phyloP scores from a whole-genome alignment of 1,139 yeast genomes.

The Kluyveromyces sp. region DNA sequence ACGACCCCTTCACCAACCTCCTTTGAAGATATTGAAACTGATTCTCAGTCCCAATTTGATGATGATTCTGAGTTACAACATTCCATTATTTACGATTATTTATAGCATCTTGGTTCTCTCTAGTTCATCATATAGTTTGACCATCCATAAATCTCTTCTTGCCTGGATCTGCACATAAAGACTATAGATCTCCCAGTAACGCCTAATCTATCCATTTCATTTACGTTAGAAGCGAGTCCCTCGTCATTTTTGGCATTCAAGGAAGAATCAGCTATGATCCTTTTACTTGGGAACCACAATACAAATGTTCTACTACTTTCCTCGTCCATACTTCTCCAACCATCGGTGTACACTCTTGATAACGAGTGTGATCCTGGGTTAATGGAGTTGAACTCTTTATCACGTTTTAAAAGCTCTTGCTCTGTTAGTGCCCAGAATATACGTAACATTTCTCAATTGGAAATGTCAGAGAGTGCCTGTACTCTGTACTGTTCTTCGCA shows the following conservation, averaged over 20 bases:
- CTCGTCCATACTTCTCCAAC: slow-evolving; percentile 77
- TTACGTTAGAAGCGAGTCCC: not conserved
- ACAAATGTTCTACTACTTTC: slow-evolving; percentile 70
- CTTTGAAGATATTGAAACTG: not conserved
- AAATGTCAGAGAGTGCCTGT: slow-evolving; percentile 46
- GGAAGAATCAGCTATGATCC: slow-evolving; percentile 32
- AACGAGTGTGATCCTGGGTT: slow-evolving; percentile 51
- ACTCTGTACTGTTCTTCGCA: slow-evolving; percentile 39
- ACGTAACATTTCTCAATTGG: slow-evolving; percentile 64
- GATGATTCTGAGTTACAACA: not conserved
- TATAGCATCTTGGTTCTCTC: slow-evolving; percentile 40
- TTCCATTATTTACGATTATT: slow-evolving; percentile 1
- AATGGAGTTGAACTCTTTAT: slow-evolving; percentile 37
- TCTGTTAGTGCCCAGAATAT: slow-evolving; percentile 64
- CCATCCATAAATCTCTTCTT: slow-evolving; percentile 84
- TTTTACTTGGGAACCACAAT: slow-evolving; percentile 69
- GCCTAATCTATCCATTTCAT: slow-evolving; percentile 46
- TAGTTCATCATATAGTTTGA: slow-evolving; percentile 53
- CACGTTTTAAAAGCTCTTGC: slow-evolving; percentile 47
- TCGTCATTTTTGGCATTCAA: slow-evolving; percentile 3
- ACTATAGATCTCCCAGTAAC: slow-evolving; percentile 61
- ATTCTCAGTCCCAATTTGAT: not conserved
- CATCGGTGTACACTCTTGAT: slow-evolving; percentile 72
- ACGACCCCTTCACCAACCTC: not conserved
- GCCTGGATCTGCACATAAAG: slow-evolving; percentile 74